A percentile compares a stretch with the other conserved stretches of the same genome.
Evolutionary conservation across 352 stramenopile genomes (phyloP).

Genomic region (Pythium folliculosum): DNA sequence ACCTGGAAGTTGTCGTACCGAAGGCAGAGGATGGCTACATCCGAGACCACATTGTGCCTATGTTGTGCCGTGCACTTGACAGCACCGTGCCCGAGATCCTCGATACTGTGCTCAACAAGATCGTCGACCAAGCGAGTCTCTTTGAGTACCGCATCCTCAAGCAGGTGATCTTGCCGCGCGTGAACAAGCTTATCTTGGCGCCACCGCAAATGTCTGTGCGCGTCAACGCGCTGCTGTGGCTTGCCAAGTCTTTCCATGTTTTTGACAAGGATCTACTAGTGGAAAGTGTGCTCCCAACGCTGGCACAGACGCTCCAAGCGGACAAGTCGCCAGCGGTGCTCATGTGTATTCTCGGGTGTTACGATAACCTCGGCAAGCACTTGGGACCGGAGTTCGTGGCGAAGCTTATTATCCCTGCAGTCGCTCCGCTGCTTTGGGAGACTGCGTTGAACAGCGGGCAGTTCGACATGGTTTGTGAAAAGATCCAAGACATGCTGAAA

Average conservation of each 20-base stretch:
- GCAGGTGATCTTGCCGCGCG: slow-evolving; percentile 81
- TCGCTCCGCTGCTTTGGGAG: slow-evolving; percentile 82
- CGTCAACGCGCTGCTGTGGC: slow-evolving; percentile 84
- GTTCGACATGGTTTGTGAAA: slow-evolving; percentile 87
- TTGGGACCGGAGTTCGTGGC: slow-evolving; percentile 79
- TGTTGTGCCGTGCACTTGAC: slow-evolving; percentile 83
- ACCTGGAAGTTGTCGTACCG: slow-evolving; percentile 77
- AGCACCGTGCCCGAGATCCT: slow-evolving; percentile 85
- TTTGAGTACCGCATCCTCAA: slow-evolving; percentile 91
- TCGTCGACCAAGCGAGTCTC: slow-evolving; percentile 82
- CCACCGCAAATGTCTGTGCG: slow-evolving; percentile 81
- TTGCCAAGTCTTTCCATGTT: slow-evolving; percentile 88
- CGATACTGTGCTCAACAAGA: slow-evolving; percentile 88
- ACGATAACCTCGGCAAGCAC: slow-evolving; percentile 89
- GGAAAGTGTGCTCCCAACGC: slow-evolving; percentile 79
- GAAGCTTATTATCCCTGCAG: slow-evolving; percentile 82
- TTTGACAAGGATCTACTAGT: slow-evolving; percentile 88
- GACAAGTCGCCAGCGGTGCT: slow-evolving; percentile 85
- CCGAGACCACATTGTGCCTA: slow-evolving; percentile 87
- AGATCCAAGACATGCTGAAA: slow-evolving; percentile 90
- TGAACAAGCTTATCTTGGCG: slow-evolving; percentile 87
- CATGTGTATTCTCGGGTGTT: slow-evolving; percentile 88
- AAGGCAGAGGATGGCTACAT: slow-evolving; percentile 89
- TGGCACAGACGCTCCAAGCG: slow-evolving; percentile 67
- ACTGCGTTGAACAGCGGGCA: slow-evolving; percentile 74